These are phyloP conservation scores for Didymella glomerata DNA, from an alignment of 2,329 filamentous ascomycete genomes.

Conservation along the genomic window DNA sequence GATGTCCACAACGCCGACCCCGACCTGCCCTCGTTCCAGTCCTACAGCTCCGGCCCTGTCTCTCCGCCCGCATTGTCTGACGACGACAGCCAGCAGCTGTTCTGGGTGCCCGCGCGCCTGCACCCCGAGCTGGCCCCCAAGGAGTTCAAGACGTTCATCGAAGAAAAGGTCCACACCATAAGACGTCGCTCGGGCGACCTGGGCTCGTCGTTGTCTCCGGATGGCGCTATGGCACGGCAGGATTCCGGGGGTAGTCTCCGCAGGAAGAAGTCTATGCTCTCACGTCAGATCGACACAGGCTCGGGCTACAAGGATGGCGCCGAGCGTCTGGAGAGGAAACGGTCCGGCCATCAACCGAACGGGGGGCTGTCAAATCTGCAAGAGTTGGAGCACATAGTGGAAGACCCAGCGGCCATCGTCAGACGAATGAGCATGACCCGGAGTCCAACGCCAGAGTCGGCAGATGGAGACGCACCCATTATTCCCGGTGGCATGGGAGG, in stretches of 20 bases:
- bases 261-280: constrained; percentile 95
- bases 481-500: constrained; percentile 78
- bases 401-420: constrained; percentile 76
- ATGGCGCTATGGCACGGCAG: constrained; percentile 63
- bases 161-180: constrained; percentile 90
- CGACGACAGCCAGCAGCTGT: constrained; percentile 85
- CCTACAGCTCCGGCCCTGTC: constrained; percentile 67
- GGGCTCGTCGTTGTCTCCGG: constrained; percentile 67
- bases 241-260: constrained; percentile 69
- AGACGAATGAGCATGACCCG: constrained; percentile 70
- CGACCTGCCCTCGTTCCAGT: constrained; percentile 76
- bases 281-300: constrained; percentile 83
- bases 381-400: constrained; percentile 81
- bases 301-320: constrained; percentile 83
- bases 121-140: constrained; percentile 94
- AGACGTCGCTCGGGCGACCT: constrained; percentile 77
- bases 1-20: constrained; percentile 77
- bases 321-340: constrained; percentile 77
- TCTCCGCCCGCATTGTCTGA: constrained; percentile 73
- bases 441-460: constrained; percentile 57
- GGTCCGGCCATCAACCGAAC: constrained; percentile 64
- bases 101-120: constrained; percentile 94
- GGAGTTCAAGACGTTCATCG: constrained; percentile 96
- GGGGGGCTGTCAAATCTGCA: constrained; percentile 64
- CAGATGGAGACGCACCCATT: constrained; percentile 76